These are phyloP conservation scores for Gnetum montanum DNA, from an alignment of 75 land plant species.

Conservation along the genomic window DNA sequence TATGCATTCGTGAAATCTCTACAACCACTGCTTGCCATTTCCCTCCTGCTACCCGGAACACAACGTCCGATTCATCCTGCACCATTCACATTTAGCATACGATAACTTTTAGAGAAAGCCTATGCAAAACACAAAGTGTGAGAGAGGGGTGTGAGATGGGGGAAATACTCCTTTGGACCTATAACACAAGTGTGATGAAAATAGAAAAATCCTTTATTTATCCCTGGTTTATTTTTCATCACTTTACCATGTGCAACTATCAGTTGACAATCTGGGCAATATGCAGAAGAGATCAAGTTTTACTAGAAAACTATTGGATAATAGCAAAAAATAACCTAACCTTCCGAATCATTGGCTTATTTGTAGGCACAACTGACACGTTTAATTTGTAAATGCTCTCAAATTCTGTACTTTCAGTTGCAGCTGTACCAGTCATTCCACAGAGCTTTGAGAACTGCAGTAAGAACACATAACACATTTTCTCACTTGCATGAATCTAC, in stretches of 20 bases:
- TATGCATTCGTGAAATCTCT: constrained; percentile 88
- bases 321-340: too few species aligned
- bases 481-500: constrained; percentile 1
- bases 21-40: constrained; percentile 98
- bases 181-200: too few species aligned
- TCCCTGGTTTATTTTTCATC: too few species aligned
- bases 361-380: constrained; percentile 92
- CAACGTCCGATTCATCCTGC: constrained; percentile 99
- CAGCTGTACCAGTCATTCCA: constrained; percentile 99
- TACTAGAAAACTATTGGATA: too few species aligned
- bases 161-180: too few species aligned
- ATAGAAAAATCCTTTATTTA: too few species aligned
- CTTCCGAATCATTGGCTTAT: constrained; percentile 97
- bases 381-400: constrained; percentile 92
- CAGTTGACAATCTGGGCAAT: too few species aligned
- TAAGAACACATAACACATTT: too few species aligned
- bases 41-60: constrained; percentile 70
- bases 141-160: not conserved
- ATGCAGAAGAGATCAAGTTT: too few species aligned
- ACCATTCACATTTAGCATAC: not conserved
- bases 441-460: constrained; percentile 96
- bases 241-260: too few species aligned
- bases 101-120: not conserved
- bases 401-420: constrained; percentile 92
- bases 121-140: not conserved